Percentiles rank a stretch among this genome's conserved stretches.
These are phyloP conservation scores for Trematosphaeria pertusa DNA, from an alignment of 2,329 filamentous ascomycete genomes.

Conservation along the genomic window DNA sequence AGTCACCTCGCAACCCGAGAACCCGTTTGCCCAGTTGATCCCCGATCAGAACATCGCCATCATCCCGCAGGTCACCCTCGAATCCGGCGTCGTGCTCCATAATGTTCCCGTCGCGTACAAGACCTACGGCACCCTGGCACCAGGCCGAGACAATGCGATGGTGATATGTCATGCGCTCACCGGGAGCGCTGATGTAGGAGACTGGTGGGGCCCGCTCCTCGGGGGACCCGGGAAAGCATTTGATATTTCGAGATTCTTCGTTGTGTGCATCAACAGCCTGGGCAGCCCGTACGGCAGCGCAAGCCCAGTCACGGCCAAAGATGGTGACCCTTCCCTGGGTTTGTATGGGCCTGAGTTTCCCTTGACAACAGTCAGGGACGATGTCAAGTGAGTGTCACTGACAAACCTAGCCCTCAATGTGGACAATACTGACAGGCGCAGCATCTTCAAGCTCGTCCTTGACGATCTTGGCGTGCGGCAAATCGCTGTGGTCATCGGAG, in stretches of 20 bases:
- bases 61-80: slow-evolving; percentile 88
- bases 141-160: slow-evolving; percentile 66
- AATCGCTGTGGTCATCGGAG: slow-evolving; percentile 79
- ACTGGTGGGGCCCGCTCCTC: slow-evolving; percentile 88
- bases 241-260: slow-evolving; percentile 82
- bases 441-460: slow-evolving; percentile 78
- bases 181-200: slow-evolving; percentile 81
- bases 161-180: slow-evolving; percentile 84
- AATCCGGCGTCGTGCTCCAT: slow-evolving; percentile 82
- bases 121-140: slow-evolving; percentile 64
- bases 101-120: slow-evolving; percentile 76
- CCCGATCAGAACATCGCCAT: slow-evolving; percentile 87
- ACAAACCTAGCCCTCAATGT: background rate
- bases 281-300: slow-evolving; percentile 86
- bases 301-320: slow-evolving; percentile 87
- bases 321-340: slow-evolving; percentile 75
- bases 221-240: slow-evolving; percentile 80
- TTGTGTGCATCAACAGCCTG: slow-evolving; percentile 85
- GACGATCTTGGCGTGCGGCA: slow-evolving; percentile 82
- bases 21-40: slow-evolving; percentile 86
- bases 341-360: slow-evolving; percentile 96
- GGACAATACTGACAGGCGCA: slow-evolving; percentile 42
- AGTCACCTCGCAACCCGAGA: slow-evolving; percentile 76
- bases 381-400: slow-evolving; percentile 75
- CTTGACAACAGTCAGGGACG: slow-evolving; percentile 91